These are phyloP conservation scores for Fusarium devonianum DNA, from an alignment of 2,329 filamentous ascomycete genomes.

Conservation along the genomic window DNA sequence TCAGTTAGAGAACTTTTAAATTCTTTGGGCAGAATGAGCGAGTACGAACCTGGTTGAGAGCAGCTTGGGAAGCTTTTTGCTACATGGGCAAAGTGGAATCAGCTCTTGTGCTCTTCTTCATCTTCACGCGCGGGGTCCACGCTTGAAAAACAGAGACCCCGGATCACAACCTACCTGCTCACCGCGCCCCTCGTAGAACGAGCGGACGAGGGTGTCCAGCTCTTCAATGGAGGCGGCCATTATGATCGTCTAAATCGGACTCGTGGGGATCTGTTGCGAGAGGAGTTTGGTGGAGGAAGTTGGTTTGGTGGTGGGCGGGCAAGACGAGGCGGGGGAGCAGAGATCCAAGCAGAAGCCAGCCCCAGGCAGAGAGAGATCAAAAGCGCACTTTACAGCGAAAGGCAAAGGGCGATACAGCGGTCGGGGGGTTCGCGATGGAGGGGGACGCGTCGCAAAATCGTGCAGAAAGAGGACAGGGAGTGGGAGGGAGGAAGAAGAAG, in stretches of 20 bases:
- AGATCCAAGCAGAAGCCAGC: conserved; percentile 39
- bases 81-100: conserved; percentile 51
- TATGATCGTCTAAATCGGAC: conserved; percentile 42
- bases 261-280: conserved; percentile 41
- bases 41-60: conserved; percentile 82
- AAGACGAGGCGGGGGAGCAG: conserved; percentile 42
- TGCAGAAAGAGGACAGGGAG: conserved; percentile 16
- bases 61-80: conserved; percentile 96
- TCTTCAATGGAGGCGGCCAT: conserved; percentile 84
- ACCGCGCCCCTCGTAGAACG: conserved; percentile 97
- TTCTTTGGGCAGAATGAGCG: conserved; percentile 3
- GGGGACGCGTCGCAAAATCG: conserved; percentile 26
- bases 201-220: conserved; percentile 93
- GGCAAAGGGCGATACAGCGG: background rate
- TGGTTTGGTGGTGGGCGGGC: conserved; percentile 36
- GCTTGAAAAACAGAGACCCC: conserved; percentile 29
- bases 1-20: conserved; percentile 18
- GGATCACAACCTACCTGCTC: conserved; percentile 72
- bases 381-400: conserved; percentile 25
- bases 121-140: conserved; percentile 33
- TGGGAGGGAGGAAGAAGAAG: conserved; percentile 22
- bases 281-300: conserved; percentile 35
- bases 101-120: conserved; percentile 27
- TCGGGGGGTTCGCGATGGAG: conserved; percentile 5
- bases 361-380: conserved; percentile 36